phyloP scores from a whole-genome alignment of 2,329 filamentous ascomycete genomes.

The Fusarium austroafricanum region DNA sequence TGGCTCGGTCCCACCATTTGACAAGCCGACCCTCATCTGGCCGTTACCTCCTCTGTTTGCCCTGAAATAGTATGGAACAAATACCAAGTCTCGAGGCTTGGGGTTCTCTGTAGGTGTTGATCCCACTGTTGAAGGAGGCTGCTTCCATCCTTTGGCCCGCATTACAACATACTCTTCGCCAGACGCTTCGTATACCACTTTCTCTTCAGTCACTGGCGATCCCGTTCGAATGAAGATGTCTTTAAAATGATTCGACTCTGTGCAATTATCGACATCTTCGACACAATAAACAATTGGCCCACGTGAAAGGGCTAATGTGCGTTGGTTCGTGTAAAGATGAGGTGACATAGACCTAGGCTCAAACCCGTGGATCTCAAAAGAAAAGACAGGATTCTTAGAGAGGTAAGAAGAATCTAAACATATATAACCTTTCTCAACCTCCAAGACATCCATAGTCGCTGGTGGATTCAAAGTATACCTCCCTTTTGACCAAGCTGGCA shows the following conservation, averaged over 20 bases:
- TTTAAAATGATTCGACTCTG: constrained; percentile 68
- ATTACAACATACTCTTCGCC: constrained; percentile 20
- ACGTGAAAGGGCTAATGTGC: constrained; percentile 62
- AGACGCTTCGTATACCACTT: constrained; percentile 5
- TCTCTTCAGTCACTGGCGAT: constrained; percentile 10
- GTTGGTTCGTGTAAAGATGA: constrained; percentile 66
- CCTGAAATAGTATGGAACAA: constrained; percentile 25
- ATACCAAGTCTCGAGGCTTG: constrained; percentile 3
- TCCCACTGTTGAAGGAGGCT: background rate
- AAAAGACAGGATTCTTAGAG: constrained; percentile 48
- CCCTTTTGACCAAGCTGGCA: constrained; percentile 44
- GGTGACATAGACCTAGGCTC: constrained; percentile 61
- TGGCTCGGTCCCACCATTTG: constrained; percentile 13
- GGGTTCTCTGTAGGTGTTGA: background rate
- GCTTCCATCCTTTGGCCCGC: constrained; percentile 16
- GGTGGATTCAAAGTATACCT: constrained; percentile 51
- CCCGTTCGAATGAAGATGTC: constrained; percentile 38
- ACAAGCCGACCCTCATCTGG: constrained; percentile 35
- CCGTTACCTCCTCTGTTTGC: constrained; percentile 23
- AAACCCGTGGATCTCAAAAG: constrained; percentile 58
- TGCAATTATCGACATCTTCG: constrained; percentile 67
- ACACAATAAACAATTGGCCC: constrained; percentile 70
- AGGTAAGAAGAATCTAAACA: constrained; percentile 57
- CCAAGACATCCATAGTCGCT: constrained; percentile 15
- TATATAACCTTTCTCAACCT: constrained; percentile 62